phyloP scores from a whole-genome alignment of 768 basidiomycete species.

The Coprinopsis cinerea region DNA sequence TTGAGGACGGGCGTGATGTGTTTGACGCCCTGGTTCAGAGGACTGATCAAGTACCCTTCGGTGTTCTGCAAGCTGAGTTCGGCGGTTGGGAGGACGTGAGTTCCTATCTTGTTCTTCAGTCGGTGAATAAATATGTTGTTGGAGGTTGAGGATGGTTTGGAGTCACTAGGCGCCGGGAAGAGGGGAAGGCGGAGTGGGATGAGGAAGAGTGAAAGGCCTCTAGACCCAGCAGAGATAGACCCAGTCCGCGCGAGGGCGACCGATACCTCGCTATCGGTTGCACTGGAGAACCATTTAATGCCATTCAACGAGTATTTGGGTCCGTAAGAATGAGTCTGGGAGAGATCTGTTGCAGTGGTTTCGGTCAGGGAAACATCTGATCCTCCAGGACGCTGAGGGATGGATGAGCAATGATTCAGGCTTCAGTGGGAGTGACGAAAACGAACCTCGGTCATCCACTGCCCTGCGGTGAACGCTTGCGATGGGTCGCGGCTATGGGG shows the following conservation, averaged over 20 bases:
- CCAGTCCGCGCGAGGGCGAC: conserved; percentile 74
- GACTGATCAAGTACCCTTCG: conserved; percentile 59
- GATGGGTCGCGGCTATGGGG: conserved; percentile 52
- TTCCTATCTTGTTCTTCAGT: conserved; percentile 76
- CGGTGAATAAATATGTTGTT: conserved; percentile 69
- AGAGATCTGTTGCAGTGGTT: conserved; percentile 45
- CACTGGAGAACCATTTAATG: conserved; percentile 83
- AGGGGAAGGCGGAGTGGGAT: conserved; percentile 60
- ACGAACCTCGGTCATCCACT: conserved; percentile 78
- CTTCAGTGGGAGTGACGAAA: conserved; percentile 15
- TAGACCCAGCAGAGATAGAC: conserved; percentile 45
- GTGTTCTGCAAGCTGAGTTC: conserved; percentile 59
- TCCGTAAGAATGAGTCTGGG: conserved; percentile 34
- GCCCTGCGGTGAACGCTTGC: conserved; percentile 64
- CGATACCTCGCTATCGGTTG: conserved; percentile 69
- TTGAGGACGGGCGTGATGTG: conserved; percentile 67
- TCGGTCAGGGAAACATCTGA: conserved; percentile 75
- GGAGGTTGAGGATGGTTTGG: conserved; percentile 39
- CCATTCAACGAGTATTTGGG: conserved; percentile 55
- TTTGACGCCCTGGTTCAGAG: conserved; percentile 54
- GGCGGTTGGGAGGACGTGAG: conserved; percentile 67
- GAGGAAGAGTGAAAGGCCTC: conserved; percentile 68
- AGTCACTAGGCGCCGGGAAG: conserved; percentile 33
- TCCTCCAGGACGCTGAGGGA: conserved; percentile 70
- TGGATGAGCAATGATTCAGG: conserved; percentile 25